These are phyloP conservation scores for Paramecium sexaurelia DNA, from an alignment of 73 alveolate genomes.

Conservation along the genomic window DNA sequence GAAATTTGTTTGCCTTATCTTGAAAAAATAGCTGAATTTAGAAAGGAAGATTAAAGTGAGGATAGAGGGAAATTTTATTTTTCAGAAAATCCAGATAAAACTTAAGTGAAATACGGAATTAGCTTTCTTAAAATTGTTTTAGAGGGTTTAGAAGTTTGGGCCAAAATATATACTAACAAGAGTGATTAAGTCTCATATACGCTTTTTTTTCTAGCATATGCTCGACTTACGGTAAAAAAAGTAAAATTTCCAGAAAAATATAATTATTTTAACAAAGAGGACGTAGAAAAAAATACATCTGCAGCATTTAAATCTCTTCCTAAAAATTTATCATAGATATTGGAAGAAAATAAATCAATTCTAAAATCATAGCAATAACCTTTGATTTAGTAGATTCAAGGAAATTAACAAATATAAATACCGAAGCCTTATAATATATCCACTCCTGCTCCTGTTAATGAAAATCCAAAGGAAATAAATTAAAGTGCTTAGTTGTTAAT, in stretches of 20 bases:
- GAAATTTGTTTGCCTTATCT: background rate
- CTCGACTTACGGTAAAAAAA: background rate
- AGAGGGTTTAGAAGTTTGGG: background rate
- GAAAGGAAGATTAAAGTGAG: background rate
- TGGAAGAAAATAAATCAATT: background rate
- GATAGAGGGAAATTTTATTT: background rate
- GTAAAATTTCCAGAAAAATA: background rate
- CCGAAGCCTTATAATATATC: background rate
- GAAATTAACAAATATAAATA: background rate
- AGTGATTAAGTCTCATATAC: background rate
- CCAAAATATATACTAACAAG: background rate
- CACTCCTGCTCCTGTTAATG: background rate
- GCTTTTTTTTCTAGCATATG: background rate
- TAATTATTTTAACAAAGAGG: background rate
- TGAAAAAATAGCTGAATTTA: slow-evolving; percentile 9
- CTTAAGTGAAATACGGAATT: background rate
- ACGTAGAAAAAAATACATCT: background rate
- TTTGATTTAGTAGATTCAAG: background rate
- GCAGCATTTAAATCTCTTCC: background rate
- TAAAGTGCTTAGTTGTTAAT: background rate
- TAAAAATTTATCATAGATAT: background rate
- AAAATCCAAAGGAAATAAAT: background rate
- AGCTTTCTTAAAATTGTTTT: background rate
- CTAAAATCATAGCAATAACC: background rate
- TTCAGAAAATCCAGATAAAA: background rate